Conservation (phyloP, 148 eudicot genomes). For the Agrostemma githago region DNA sequence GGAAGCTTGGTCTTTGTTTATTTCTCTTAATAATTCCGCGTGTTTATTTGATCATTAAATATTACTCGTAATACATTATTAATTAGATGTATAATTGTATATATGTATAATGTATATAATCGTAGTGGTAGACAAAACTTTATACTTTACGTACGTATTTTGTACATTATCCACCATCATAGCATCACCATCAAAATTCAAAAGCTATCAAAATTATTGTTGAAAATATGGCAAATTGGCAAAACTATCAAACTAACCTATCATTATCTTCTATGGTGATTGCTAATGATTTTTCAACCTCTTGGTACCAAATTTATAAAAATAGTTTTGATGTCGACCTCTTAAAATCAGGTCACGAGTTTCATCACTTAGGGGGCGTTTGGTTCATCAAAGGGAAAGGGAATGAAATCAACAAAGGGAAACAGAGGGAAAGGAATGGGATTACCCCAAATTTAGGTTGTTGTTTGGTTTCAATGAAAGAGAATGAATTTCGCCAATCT, state of each 20-base stretch:
- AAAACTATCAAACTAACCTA: neutral
- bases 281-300: neutral
- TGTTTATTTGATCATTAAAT: neutral
- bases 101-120: neutral
- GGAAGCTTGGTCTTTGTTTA: neutral
- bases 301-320: neutral
- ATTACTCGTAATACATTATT: neutral
- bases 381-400: too few species aligned
- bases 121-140: neutral
- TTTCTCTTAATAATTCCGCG: neutral
- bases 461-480: too few species aligned
- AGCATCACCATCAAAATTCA: neutral
- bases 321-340: neutral
- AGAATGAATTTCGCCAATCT: too few species aligned
- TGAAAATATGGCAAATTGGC: neutral
- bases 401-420: too few species aligned
- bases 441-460: too few species aligned
- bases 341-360: too few species aligned
- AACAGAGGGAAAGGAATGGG: too few species aligned
- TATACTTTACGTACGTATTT: neutral
- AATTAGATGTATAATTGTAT: neutral
- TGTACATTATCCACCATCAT: neutral
- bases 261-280: neutral
- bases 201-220: neutral
- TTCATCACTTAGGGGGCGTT: too few species aligned